A percentile compares a stretch with the other conserved stretches of the same genome.
Evolutionary conservation across 1,284 basidiomycete species (phyloP).

Genomic region (Pseudozyma sp.): DNA sequence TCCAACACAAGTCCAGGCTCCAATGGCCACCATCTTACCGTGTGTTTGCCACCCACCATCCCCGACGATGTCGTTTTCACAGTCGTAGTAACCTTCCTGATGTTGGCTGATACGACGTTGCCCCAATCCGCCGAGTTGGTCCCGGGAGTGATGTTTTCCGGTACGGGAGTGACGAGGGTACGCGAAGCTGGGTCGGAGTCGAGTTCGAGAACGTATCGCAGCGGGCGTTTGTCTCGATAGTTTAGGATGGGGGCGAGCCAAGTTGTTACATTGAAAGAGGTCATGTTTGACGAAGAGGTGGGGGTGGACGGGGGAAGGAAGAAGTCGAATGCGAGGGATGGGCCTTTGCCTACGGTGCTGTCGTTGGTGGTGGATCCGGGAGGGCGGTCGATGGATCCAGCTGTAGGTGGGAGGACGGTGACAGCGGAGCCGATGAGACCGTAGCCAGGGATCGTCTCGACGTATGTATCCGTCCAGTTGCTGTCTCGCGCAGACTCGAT

Average conservation of each 20-base stretch:
- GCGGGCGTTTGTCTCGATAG: slow-evolving; percentile 31
- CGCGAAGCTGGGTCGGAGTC: slow-evolving; percentile 19
- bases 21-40: slow-evolving; percentile 31
- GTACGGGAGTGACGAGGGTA: slow-evolving; percentile 11
- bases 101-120: slow-evolving; percentile 32
- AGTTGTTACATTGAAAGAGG: slow-evolving; percentile 27
- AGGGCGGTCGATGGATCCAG: slow-evolving; percentile 16
- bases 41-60: slow-evolving; percentile 1
- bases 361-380: not conserved
- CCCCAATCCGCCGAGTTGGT: slow-evolving; percentile 36
- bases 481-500: slow-evolving; percentile 64
- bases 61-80: not conserved
- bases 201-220: slow-evolving; percentile 26
- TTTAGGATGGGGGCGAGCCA: slow-evolving; percentile 33
- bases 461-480: slow-evolving; percentile 74
- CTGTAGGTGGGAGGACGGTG: slow-evolving; percentile 32
- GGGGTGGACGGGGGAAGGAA: slow-evolving; percentile 2
- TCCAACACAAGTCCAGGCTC: slow-evolving; percentile 33
- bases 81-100: slow-evolving; percentile 22
- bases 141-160: slow-evolving; percentile 37
- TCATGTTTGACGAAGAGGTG: not conserved
- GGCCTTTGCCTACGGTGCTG: slow-evolving; percentile 11
- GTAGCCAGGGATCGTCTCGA: slow-evolving; percentile 72
- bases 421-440: slow-evolving; percentile 32
- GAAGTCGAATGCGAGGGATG: slow-evolving; percentile 30